phyloP scores from a whole-genome alignment of 257 asterid genomes.

The Plantago elongata region DNA sequence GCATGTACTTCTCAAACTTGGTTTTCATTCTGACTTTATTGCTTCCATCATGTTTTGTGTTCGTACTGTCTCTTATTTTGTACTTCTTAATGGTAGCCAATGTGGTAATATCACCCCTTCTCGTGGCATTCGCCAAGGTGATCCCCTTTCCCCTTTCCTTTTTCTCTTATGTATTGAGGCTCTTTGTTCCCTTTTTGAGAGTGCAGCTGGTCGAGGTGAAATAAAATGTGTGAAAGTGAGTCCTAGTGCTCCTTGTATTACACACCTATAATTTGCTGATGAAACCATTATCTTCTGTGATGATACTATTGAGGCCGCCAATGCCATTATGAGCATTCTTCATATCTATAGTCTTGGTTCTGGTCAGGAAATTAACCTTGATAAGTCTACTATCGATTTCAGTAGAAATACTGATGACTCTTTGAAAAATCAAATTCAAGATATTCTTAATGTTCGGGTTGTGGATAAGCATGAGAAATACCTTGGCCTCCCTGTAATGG shows the following conservation, averaged over 20 bases:
- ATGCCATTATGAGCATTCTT: too few species aligned
- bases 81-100: neutral
- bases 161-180: neutral
- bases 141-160: neutral
- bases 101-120: neutral
- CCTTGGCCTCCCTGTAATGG: too few species aligned
- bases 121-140: neutral
- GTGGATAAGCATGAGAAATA: too few species aligned
- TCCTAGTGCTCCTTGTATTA: neutral
- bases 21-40: neutral
- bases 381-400: neutral
- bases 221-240: neutral
- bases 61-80: neutral
- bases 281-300: neutral
- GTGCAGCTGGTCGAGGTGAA: neutral
- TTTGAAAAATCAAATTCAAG: too few species aligned
- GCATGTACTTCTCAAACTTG: neutral
- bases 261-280: neutral
- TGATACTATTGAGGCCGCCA: neutral
- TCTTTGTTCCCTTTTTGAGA: neutral
- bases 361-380: neutral
- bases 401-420: too few species aligned
- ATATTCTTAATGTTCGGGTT: too few species aligned
- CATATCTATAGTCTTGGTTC: neutral
- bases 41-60: neutral